Evolutionary conservation across 257 asterid genomes (phyloP).

Genomic region (Solanum chaucha): DNA sequence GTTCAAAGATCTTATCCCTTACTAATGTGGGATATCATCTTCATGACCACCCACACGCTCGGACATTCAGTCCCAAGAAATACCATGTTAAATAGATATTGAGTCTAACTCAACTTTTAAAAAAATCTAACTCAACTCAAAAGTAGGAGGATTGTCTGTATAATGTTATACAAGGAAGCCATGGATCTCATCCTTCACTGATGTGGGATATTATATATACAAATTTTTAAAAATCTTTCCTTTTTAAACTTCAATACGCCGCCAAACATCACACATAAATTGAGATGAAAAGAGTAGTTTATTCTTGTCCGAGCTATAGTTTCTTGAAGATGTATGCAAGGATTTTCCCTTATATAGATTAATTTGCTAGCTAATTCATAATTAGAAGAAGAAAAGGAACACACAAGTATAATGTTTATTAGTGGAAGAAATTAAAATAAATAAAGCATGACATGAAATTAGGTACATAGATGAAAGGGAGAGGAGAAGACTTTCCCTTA

Average conservation of each 20-base stretch:
- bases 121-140: neutral
- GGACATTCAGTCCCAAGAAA: neutral
- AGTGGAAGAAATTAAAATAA: neutral
- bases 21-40: no score
- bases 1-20: neutral
- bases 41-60: no score
- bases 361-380: neutral
- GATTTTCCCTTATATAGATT: neutral
- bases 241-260: neutral
- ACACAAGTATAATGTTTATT: neutral
- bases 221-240: neutral
- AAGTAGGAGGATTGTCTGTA: neutral
- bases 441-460: neutral
- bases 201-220: neutral
- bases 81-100: no score
- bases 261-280: neutral
- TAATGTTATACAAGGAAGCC: neutral
- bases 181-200: neutral
- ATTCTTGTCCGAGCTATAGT: neutral
- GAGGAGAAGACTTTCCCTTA: neutral
- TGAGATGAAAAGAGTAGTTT: neutral
- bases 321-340: neutral
- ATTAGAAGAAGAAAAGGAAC: neutral
- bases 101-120: neutral
- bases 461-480: slow-evolving; percentile 2